These are phyloP conservation scores for Globisporangium acanthophoron DNA, from an alignment of 352 stramenopile genomes.

Conservation along the genomic window DNA sequence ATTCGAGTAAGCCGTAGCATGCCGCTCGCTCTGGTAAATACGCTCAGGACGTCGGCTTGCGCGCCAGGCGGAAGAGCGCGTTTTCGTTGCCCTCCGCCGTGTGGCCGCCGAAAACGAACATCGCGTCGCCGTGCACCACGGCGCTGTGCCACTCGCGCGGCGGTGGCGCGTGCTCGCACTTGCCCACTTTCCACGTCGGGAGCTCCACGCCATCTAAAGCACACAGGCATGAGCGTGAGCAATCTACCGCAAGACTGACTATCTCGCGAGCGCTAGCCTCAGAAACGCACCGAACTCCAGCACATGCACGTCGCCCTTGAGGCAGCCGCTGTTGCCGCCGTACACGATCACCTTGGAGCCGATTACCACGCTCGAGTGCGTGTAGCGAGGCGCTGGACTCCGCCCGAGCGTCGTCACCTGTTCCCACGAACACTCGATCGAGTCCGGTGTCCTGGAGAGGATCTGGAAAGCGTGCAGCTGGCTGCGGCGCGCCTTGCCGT, in stretches of 20 bases:
- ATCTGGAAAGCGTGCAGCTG: conserved; percentile 43
- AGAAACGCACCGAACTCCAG: conserved; percentile 32
- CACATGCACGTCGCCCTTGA: conserved; percentile 51
- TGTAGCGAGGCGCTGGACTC: conserved; percentile 39
- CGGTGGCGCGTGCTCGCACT: conserved; percentile 28
- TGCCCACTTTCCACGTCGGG: conserved; percentile 44
- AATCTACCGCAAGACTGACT: not conserved
- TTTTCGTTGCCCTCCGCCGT: conserved; percentile 44
- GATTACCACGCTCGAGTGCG: conserved; percentile 39
- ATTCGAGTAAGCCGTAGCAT: not conserved
- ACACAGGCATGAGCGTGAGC: not conserved
- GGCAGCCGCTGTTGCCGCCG: conserved; percentile 48
- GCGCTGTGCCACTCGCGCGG: conserved; percentile 52
- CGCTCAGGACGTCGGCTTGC: not conserved
- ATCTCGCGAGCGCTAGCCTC: not conserved
- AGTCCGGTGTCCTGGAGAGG: conserved; percentile 21
- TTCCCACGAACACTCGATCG: conserved; percentile 33
- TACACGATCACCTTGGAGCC: conserved; percentile 50
- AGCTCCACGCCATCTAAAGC: conserved; percentile 19
- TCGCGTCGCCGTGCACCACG: conserved; percentile 29
- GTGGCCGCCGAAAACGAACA: conserved; percentile 55
- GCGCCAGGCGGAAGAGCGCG: conserved; percentile 23
- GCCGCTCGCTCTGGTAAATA: not conserved
- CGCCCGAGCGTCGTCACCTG: conserved; percentile 33
- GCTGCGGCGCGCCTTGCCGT: conserved; percentile 47